Conservation (phyloP, 2,329 filamentous ascomycete species). For the Aspergillus pseudoglaucus region DNA sequence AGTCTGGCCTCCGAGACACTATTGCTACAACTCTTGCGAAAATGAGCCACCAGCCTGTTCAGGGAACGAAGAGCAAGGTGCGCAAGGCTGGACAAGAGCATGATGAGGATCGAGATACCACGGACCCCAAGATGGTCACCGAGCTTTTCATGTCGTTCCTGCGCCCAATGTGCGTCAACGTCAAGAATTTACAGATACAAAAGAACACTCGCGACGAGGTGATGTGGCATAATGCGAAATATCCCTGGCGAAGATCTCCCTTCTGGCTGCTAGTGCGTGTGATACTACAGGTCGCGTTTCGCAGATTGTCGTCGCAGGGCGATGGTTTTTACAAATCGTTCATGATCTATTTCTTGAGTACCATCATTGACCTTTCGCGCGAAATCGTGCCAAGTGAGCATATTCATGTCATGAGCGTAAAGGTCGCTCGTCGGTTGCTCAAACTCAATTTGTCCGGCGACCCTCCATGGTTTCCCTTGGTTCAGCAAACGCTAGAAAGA, state of each 20-base stretch:
- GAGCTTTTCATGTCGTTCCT: slow-evolving; percentile 45
- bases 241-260: slow-evolving; percentile 48
- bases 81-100: slow-evolving; percentile 34
- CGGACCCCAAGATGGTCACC: slow-evolving; percentile 46
- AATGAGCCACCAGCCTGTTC: slow-evolving; percentile 29
- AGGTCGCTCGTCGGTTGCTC: too few species aligned
- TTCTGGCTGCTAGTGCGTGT: slow-evolving; percentile 50
- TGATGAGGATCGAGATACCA: slow-evolving; percentile 45
- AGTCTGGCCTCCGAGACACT: slow-evolving; percentile 17
- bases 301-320: not conserved
- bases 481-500: too few species aligned
- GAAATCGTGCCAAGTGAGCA: too few species aligned
- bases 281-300: slow-evolving; percentile 10
- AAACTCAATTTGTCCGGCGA: too few species aligned
- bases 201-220: slow-evolving; percentile 54
- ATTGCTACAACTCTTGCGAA: slow-evolving; percentile 28
- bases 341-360: too few species aligned
- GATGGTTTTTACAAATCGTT: too few species aligned
- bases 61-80: slow-evolving; percentile 28
- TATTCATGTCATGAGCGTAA: too few species aligned
- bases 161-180: slow-evolving; percentile 29
- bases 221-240: slow-evolving; percentile 29
- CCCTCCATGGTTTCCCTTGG: too few species aligned
- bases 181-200: slow-evolving; percentile 26
- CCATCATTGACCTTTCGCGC: too few species aligned